Conservation (phyloP, 1,284 basidiomycete genomes). For the Pyrrhoderma noxium region DNA sequence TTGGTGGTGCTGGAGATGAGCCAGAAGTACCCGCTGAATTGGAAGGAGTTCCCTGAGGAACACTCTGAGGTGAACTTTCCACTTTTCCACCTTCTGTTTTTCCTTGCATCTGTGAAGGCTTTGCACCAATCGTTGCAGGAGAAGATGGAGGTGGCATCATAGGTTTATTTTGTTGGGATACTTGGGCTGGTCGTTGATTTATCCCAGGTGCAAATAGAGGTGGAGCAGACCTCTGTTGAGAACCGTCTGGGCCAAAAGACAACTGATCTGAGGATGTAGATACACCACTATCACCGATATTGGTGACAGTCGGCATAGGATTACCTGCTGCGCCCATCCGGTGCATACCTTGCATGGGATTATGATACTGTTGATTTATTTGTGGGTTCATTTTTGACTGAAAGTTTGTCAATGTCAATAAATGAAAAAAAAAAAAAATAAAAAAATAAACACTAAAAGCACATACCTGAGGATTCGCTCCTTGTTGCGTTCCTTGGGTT, state of each 20-base stretch:
- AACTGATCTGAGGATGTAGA: slow-evolving; percentile 7
- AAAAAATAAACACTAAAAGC: background rate
- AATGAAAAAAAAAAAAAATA: background rate
- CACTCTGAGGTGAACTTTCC: slow-evolving; percentile 12
- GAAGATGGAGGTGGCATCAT: slow-evolving; percentile 13
- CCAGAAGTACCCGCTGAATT: slow-evolving; percentile 5
- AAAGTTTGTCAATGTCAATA: background rate
- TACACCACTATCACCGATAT: slow-evolving; percentile 7
- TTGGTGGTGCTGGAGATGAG: slow-evolving; percentile 8
- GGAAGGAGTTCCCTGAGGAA: slow-evolving; percentile 3
- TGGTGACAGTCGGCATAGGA: slow-evolving; percentile 1
- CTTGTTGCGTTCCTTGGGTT: background rate
- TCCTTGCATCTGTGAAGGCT: background rate
- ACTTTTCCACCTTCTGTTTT: slow-evolving; percentile 4
- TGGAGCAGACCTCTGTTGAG: slow-evolving; percentile 5
- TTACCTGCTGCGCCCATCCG: slow-evolving; percentile 10
- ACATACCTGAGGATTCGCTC: slow-evolving; percentile 10
- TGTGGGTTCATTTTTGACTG: slow-evolving; percentile 1
- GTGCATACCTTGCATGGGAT: slow-evolving; percentile 8
- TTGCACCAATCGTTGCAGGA: slow-evolving; percentile 7
- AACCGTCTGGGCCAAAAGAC: slow-evolving; percentile 7
- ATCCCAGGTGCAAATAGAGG: slow-evolving; percentile 9
- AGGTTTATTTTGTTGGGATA: background rate
- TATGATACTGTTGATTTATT: slow-evolving; percentile 4
- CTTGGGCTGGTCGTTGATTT: background rate